Conservation (phyloP, 2,329 filamentous ascomycete genomes). For the Chrysoporthe cubensis region DNA sequence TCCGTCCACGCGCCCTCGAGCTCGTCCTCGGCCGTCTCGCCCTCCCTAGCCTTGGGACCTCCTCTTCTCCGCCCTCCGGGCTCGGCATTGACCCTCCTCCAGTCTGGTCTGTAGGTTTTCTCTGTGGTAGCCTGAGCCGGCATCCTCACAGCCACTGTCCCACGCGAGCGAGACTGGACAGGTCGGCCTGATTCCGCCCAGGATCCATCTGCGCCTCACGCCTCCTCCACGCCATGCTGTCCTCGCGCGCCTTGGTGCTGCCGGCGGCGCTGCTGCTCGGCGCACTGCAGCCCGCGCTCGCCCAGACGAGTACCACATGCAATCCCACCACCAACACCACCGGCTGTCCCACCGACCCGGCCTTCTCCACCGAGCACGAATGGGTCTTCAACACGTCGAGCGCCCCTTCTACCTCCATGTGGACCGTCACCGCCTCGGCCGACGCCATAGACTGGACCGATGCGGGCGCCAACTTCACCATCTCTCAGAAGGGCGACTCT, state of each 20-base stretch:
- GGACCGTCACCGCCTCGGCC: slow-evolving; percentile 71
- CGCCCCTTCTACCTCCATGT: slow-evolving; percentile 59
- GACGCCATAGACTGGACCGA: slow-evolving; percentile 66
- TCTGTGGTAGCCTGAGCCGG: not conserved
- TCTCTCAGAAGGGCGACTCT: slow-evolving; percentile 71
- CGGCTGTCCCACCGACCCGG: slow-evolving; percentile 71
- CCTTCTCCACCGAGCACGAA: slow-evolving; percentile 66
- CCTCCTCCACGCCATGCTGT: slow-evolving; percentile 31
- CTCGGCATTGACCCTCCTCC: not conserved
- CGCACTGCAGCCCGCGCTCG: slow-evolving; percentile 53
- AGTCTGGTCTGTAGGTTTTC: not conserved
- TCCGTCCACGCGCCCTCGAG: not conserved
- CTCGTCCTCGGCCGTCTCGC: not conserved
- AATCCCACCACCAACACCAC: slow-evolving; percentile 69
- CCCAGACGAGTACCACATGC: slow-evolving; percentile 79
- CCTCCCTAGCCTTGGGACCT: not conserved
- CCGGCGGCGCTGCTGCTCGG: slow-evolving; percentile 47
- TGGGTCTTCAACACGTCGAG: slow-evolving; percentile 66
- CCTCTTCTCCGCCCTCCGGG: not conserved
- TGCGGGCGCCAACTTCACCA: slow-evolving; percentile 72
- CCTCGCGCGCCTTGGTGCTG: slow-evolving; percentile 34
- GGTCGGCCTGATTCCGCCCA: not conserved
- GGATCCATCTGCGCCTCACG: not conserved
- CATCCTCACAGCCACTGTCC: not conserved
- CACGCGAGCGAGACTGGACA: not conserved